Evolutionary conservation across 768 basidiomycete species (phyloP).

Genomic region (Pleurotus giganteus): DNA sequence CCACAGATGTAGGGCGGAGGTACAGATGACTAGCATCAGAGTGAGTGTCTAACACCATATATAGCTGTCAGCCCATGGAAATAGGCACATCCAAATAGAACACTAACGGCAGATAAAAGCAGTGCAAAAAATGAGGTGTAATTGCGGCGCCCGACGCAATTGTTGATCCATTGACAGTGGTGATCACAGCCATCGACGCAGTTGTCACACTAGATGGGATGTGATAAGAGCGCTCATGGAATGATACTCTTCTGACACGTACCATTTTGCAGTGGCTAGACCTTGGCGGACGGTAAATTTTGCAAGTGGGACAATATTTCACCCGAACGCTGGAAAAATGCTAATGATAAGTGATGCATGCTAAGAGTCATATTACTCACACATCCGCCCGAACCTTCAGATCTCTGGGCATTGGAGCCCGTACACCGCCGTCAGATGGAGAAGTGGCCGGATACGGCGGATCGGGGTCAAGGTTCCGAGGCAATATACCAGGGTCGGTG

Average conservation of each 20-base stretch:
- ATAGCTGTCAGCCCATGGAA: slow-evolving; percentile 4
- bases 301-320: slow-evolving; percentile 93
- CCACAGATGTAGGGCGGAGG: slow-evolving; percentile 80
- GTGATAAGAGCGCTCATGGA: neutral
- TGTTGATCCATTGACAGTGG: slow-evolving; percentile 91
- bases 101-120: slow-evolving; percentile 73
- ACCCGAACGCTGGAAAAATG: slow-evolving; percentile 66
- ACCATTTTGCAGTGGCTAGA: slow-evolving; percentile 97
- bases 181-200: slow-evolving; percentile 96
- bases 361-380: slow-evolving; percentile 43
- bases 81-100: slow-evolving; percentile 8
- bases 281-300: slow-evolving; percentile 88
- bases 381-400: slow-evolving; percentile 73
- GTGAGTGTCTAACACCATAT: slow-evolving; percentile 55
- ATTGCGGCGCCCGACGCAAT: slow-evolving; percentile 92
- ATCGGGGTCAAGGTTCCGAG: slow-evolving; percentile 81
- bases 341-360: neutral
- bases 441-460: slow-evolving; percentile 71
- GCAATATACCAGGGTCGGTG: slow-evolving; percentile 85
- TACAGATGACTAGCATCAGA: slow-evolving; percentile 73
- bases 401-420: slow-evolving; percentile 75
- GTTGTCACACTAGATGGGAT: slow-evolving; percentile 76
- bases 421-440: slow-evolving; percentile 60
- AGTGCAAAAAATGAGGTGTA: slow-evolving; percentile 92
- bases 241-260: slow-evolving; percentile 19